Conservation (phyloP, 805 yeast genomes). For the Blastobotrys attinorum region DNA sequence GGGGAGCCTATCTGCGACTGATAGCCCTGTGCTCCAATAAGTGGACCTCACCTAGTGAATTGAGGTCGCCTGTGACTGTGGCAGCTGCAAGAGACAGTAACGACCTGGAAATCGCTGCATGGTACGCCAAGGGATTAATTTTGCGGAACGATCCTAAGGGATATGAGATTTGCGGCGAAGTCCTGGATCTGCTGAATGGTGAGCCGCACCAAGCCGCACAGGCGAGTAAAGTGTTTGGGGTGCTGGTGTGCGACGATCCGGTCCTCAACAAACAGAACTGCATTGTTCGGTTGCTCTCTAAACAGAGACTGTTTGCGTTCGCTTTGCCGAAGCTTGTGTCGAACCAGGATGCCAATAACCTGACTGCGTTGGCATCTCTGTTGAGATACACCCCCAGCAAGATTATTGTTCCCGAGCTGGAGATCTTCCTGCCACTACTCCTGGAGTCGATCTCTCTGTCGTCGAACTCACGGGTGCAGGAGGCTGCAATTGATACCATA, state of each 20-base stretch:
- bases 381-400: conserved; percentile 56
- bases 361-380: conserved; percentile 60
- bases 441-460: conserved; percentile 53
- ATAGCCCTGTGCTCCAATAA: conserved; percentile 52
- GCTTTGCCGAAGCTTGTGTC: conserved; percentile 48
- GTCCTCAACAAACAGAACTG: conserved; percentile 47
- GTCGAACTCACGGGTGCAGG: conserved; percentile 41
- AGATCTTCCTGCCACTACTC: conserved; percentile 60
- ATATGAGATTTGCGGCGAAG: conserved; percentile 27
- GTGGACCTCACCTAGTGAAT: conserved; percentile 29
- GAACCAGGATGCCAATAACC: conserved; percentile 42
- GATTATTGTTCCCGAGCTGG: conserved; percentile 57
- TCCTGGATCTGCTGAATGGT: conserved; percentile 32
- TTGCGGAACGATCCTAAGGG: conserved; percentile 44
- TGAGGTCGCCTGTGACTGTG: neutral
- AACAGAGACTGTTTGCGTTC: conserved; percentile 67
- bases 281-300: conserved; percentile 60
- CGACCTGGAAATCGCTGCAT: conserved; percentile 38
- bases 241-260: conserved; percentile 60
- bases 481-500: conserved; percentile 56
- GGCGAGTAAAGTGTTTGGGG: conserved; percentile 50
- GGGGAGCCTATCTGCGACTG: conserved; percentile 50
- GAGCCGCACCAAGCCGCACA: conserved; percentile 30
- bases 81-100: neutral
- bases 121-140: conserved; percentile 68